These are phyloP conservation scores for Russula olivacea DNA, from an alignment of 768 basidiomycete species.

Conservation along the genomic window DNA sequence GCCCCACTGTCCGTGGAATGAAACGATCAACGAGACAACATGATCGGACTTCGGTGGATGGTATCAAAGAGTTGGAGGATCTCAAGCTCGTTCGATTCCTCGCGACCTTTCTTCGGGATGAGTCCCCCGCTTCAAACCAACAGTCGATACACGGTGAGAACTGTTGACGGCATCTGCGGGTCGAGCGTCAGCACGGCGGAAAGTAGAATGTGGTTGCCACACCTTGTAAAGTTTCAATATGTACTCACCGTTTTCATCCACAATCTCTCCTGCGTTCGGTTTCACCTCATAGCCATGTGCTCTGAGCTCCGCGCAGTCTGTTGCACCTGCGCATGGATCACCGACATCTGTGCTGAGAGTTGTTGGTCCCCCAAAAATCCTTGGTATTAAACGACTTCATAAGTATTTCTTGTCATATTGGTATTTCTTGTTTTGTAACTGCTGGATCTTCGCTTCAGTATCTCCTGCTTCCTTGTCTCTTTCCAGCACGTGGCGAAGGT, in stretches of 20 bases:
- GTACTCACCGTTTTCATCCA: background rate
- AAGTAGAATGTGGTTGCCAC: background rate
- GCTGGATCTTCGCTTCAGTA: background rate
- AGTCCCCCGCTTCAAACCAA: background rate
- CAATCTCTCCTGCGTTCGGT: background rate
- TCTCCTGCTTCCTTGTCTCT: background rate
- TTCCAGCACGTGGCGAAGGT: background rate
- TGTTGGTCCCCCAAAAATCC: too few species aligned
- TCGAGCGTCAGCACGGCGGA: background rate
- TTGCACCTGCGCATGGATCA: background rate
- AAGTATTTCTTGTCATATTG: background rate
- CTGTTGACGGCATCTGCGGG: background rate
- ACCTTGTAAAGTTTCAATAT: background rate
- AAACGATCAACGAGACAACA: background rate
- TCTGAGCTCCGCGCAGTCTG: background rate
- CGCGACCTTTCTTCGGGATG: background rate
- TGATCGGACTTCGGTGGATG: background rate
- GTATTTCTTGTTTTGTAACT: too few species aligned
- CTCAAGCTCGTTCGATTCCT: background rate
- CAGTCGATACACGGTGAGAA: background rate
- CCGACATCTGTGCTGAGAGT: too few species aligned
- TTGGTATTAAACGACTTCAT: background rate
- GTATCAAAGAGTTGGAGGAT: background rate
- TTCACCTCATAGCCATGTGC: background rate
- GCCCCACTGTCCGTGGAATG: background rate